These are phyloP conservation scores for Russula ochroleuca DNA, from an alignment of 768 basidiomycete genomes.

Conservation along the genomic window DNA sequence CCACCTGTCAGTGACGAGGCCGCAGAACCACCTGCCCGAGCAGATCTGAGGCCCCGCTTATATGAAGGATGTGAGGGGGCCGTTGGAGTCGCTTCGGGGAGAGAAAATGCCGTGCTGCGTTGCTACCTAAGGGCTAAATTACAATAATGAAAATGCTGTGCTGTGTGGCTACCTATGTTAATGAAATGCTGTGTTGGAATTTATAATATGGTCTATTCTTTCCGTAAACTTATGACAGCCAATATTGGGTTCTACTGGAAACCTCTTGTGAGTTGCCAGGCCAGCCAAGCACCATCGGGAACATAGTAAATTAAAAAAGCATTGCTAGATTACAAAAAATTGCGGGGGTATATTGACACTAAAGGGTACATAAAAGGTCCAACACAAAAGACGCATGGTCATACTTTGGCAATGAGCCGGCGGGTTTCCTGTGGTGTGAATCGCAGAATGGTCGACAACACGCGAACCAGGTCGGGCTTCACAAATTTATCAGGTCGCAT, in stretches of 20 bases:
- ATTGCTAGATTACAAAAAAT: conserved; percentile 8
- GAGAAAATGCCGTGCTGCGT: too few relatives aligned
- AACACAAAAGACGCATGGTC: neutral
- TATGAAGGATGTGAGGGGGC: too few relatives aligned
- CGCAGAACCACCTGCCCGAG: too few relatives aligned
- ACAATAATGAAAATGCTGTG: too few relatives aligned
- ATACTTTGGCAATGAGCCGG: conserved; percentile 83
- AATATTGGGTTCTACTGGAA: neutral
- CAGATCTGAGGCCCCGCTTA: too few relatives aligned
- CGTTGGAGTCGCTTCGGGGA: too few relatives aligned
- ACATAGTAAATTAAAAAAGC: neutral
- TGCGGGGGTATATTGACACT: conserved; percentile 6
- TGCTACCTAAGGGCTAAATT: too few relatives aligned
- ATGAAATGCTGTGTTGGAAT: too few relatives aligned
- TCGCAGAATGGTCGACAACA: conserved; percentile 85
- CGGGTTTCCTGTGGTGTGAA: conserved; percentile 96
- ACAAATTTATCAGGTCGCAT: conserved; percentile 16
- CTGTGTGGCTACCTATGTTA: too few relatives aligned
- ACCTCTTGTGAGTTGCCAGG: neutral
- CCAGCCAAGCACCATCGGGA: neutral
- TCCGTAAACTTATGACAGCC: neutral
- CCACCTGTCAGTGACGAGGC: too few relatives aligned
- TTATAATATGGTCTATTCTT: too few relatives aligned
- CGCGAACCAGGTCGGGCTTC: conserved; percentile 85
- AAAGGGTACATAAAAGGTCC: neutral